phyloP scores from a whole-genome alignment of 2,329 filamentous ascomycete species.

The Scedosporium minutisporum region DNA sequence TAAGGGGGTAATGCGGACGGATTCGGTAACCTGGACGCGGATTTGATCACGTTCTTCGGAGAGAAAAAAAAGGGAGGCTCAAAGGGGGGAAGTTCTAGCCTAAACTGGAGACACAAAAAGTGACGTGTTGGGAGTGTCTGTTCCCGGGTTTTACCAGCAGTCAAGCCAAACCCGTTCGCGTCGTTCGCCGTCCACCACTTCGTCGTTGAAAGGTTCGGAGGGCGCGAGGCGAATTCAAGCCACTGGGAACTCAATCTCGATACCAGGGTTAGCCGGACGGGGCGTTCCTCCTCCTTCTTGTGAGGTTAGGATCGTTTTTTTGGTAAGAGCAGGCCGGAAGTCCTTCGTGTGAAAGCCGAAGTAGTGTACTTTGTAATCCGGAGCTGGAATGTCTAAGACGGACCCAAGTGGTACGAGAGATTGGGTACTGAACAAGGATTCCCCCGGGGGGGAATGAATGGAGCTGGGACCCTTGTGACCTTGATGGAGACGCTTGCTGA shows the following conservation, averaged over 20 bases:
- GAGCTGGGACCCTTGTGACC: background rate
- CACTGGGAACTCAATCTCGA: background rate
- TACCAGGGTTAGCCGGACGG: background rate
- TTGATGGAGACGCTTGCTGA: background rate
- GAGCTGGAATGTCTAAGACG: background rate
- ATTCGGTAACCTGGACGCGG: background rate
- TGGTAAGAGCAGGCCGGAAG: background rate
- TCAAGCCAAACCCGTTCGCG: background rate
- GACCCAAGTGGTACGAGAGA: background rate
- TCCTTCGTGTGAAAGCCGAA: too few relatives aligned
- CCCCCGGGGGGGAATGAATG: background rate
- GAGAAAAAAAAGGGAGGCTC: background rate
- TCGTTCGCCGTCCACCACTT: background rate
- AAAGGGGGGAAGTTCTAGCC: background rate
- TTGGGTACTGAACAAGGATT: background rate
- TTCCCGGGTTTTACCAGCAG: background rate
- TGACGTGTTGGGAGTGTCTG: background rate
- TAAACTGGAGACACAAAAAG: background rate
- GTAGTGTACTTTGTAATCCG: background rate
- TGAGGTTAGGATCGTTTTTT: background rate
- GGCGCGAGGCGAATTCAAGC: background rate
- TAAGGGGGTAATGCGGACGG: background rate
- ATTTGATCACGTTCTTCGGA: background rate
- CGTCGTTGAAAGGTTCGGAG: background rate
- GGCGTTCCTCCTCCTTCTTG: background rate